Percentiles rank a stretch among this genome's conserved stretches.
Conservation (phyloP, 2,329 filamentous ascomycete species). For the Pyrenochaeta sp. region DNA sequence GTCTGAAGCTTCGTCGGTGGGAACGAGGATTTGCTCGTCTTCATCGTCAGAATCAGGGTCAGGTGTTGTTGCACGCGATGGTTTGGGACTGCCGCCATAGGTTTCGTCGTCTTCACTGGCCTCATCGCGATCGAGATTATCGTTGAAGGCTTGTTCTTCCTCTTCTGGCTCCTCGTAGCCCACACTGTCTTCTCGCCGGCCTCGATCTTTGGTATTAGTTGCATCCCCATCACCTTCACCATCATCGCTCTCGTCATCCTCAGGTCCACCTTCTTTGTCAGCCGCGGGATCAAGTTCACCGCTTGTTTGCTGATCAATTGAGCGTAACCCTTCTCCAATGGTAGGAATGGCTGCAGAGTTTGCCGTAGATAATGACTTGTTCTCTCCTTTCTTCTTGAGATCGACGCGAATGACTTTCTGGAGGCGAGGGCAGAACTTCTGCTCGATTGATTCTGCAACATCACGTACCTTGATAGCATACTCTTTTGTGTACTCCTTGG, state of each 20-base stretch:
- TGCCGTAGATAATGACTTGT: slow-evolving; percentile 61
- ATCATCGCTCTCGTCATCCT: slow-evolving; percentile 78
- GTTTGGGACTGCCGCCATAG: slow-evolving; percentile 56
- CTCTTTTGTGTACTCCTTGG: slow-evolving; percentile 81
- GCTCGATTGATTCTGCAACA: slow-evolving; percentile 81
- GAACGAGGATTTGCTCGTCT: slow-evolving; percentile 32
- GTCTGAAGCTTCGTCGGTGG: slow-evolving; percentile 41
- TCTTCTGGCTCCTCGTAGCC: slow-evolving; percentile 95
- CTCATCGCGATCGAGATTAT: slow-evolving; percentile 67
- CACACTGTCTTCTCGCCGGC: slow-evolving; percentile 80
- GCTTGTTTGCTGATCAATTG: slow-evolving; percentile 60
- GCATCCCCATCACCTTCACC: slow-evolving; percentile 63
- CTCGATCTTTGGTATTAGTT: slow-evolving; percentile 75
- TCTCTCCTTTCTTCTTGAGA: slow-evolving; percentile 77
- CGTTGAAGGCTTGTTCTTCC: slow-evolving; percentile 80
- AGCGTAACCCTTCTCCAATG: slow-evolving; percentile 71
- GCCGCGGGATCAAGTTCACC: slow-evolving; percentile 46
- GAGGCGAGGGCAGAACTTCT: slow-evolving; percentile 77
- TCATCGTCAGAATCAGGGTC: slow-evolving; percentile 39
- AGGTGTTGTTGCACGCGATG: slow-evolving; percentile 45
- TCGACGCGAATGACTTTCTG: slow-evolving; percentile 76
- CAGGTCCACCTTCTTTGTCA: slow-evolving; percentile 62
- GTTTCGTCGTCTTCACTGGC: slow-evolving; percentile 62
- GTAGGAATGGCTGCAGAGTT: slow-evolving; percentile 74
- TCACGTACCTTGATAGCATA: slow-evolving; percentile 85